Base-by-base conservation (phyloP, 2,329 filamentous ascomycete species). In the Metarhizium humberi region DNA sequence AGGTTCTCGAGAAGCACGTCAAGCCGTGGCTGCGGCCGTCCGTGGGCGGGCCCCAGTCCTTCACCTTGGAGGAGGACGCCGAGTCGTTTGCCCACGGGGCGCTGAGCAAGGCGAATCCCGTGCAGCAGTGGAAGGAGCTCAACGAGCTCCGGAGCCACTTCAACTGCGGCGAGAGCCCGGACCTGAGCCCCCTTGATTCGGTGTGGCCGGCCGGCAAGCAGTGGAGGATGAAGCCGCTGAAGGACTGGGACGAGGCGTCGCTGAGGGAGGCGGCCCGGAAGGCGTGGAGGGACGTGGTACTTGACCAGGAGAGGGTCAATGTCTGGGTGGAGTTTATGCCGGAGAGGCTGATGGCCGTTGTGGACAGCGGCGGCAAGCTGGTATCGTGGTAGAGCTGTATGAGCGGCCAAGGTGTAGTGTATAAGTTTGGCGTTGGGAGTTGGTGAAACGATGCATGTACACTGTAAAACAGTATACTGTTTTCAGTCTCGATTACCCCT, bases 251-350 rank as follows among this genome's bases (percentile, higher is more conserved):
- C 14, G 66, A 69, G 36, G 63, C 65, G 55, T 66, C 66, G 34
- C 58, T 71, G 52, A 62, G 60, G 57, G 56, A 64, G 57, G 64
- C 66, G 58, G 69, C 67, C 25, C 59, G 62, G 14, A 62, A 65
- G 38, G 65, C 64, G 4, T 71, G 69, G 69, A 14, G 20, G 13
- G 50, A 56, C 11, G 55, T 55, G 4, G 55, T 51, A 0, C 47
- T 71, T 40, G 61, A 64, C 1, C 63, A 69, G 59, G 67, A 68
- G 53, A 63, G 64, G 48, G 56, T 72, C 49, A 64, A 72, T 50
- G 57, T 68, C 53, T 72, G 70, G 70, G 67, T 71, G 7, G 70
- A 71, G 25, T 64, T 67, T 18, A 72, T 71, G 70, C 66, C 65
- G 18, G 65, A 68, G 60, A 58, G 69, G 34, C 36, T 72, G 51